These are phyloP conservation scores for Massarina eburnea DNA, from an alignment of 2,329 filamentous ascomycete species.

Conservation along the genomic window DNA sequence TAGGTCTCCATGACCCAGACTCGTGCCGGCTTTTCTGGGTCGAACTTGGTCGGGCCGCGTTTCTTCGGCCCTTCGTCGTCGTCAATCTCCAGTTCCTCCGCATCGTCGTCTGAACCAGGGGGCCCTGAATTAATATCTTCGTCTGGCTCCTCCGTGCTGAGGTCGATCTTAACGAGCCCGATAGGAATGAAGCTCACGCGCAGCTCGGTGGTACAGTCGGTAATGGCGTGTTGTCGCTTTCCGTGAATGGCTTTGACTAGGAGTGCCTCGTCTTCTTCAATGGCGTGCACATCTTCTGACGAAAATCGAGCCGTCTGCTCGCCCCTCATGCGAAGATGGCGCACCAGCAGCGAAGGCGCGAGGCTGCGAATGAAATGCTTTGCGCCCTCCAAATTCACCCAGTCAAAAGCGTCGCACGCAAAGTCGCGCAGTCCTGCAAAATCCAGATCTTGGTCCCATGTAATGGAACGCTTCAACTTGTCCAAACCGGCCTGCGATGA, in stretches of 20 bases:
- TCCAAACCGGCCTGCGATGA: conserved; percentile 63
- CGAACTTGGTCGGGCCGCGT: conserved; percentile 55
- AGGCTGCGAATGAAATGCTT: conserved; percentile 82
- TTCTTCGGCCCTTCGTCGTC: conserved; percentile 44
- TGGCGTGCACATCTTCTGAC: conserved; percentile 38
- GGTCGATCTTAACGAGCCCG: conserved; percentile 74
- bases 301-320: conserved; percentile 18
- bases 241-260: conserved; percentile 69
- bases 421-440: conserved; percentile 71
- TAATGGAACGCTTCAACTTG: conserved; percentile 55
- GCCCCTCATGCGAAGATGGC: conserved; percentile 52
- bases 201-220: conserved; percentile 74
- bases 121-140: conserved; percentile 54
- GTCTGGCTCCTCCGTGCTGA: conserved; percentile 72
- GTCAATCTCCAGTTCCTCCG: conserved; percentile 39
- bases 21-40: conserved; percentile 66
- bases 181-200: conserved; percentile 76
- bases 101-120: conserved; percentile 23
- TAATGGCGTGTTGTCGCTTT: conserved; percentile 69
- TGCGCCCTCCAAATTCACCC: conserved; percentile 76
- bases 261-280: conserved; percentile 51
- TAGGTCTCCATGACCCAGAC: conserved; percentile 70
- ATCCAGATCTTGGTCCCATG: conserved; percentile 67
- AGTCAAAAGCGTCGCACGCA: conserved; percentile 78
- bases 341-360: conserved; percentile 72